phyloP scores from a whole-genome alignment of 2,329 filamentous ascomycete genomes.

The Phoma herbarum region DNA sequence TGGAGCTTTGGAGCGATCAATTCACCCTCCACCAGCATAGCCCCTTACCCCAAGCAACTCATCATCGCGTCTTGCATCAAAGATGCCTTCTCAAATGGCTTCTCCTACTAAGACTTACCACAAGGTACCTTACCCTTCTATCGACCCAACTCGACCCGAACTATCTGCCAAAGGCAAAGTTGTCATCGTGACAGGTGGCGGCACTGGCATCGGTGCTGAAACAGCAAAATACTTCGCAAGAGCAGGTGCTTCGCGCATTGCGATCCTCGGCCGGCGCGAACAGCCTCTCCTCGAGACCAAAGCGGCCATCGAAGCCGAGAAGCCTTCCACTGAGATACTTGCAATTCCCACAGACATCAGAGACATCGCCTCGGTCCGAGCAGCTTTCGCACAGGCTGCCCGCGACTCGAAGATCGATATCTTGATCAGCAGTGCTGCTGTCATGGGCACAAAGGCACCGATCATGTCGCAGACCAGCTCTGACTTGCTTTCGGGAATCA shows the following conservation, averaged over 20 bases:
- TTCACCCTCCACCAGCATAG: neutral
- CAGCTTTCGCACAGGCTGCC: neutral
- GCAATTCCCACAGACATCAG: neutral
- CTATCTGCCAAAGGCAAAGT: neutral
- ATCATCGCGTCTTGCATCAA: neutral
- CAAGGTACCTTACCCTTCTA: neutral
- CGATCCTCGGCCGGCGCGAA: neutral
- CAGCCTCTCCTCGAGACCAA: neutral
- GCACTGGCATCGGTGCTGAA: neutral
- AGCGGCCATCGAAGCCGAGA: neutral
- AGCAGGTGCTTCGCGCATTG: neutral
- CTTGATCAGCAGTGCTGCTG: neutral
- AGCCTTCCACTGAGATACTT: neutral
- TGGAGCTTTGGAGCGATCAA: neutral
- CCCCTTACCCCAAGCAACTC: neutral
- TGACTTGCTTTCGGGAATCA: neutral
- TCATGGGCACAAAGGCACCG: neutral
- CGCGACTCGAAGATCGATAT: neutral
- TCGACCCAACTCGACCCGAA: neutral
- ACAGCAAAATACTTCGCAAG: neutral
- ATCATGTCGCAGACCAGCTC: neutral
- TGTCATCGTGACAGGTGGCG: neutral
- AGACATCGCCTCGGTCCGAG: neutral
- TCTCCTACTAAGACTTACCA: neutral
- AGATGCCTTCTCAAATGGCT: neutral